Conservation (phyloP, 1,139 yeast species). For the Pichia sp. region DNA sequence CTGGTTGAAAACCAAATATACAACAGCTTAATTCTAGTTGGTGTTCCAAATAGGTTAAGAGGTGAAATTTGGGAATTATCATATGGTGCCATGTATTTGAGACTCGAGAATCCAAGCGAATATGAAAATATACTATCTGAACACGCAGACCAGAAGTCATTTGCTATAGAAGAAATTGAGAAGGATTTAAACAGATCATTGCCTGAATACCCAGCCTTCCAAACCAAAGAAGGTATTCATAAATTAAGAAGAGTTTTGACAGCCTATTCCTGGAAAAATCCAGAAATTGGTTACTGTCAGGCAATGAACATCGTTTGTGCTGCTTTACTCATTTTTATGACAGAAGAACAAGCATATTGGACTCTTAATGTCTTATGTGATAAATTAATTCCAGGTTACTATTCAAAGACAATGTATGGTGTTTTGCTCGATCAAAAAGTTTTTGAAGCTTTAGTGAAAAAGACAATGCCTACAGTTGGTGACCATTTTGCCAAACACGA, state of each 20-base stretch:
- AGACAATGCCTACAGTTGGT: slow-evolving; percentile 88
- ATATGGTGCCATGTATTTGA: slow-evolving; percentile 78
- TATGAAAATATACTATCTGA: slow-evolving; percentile 59
- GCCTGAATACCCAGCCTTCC: slow-evolving; percentile 97
- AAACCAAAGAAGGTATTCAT: slow-evolving; percentile 77
- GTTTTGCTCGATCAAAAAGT: slow-evolving; percentile 92
- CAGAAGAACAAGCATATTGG: slow-evolving; percentile 99
- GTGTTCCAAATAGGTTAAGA: slow-evolving; percentile 86
- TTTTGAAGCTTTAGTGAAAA: slow-evolving; percentile 85
- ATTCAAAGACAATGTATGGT: slow-evolving; percentile 97
- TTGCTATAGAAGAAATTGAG: slow-evolving; percentile 95
- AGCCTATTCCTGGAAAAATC: slow-evolving; percentile 96
- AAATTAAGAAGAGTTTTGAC: slow-evolving; percentile 84
- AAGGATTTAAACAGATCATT: slow-evolving; percentile 91
- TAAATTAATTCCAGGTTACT: slow-evolving; percentile 88
- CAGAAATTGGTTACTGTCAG: slow-evolving; percentile 97
- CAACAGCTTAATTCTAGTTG: slow-evolving; percentile 73
- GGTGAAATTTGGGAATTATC: slow-evolving; percentile 97
- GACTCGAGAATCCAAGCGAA: slow-evolving; percentile 61
- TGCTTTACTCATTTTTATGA: slow-evolving; percentile 86
- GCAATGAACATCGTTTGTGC: slow-evolving; percentile 99
- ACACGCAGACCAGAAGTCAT: slow-evolving; percentile 61
- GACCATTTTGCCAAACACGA: slow-evolving; percentile 76
- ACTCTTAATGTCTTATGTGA: slow-evolving; percentile 82
- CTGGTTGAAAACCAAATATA: slow-evolving; percentile 71